Base-by-base conservation (phyloP, 345 rosid species). In the Jatropha curcas region DNA sequence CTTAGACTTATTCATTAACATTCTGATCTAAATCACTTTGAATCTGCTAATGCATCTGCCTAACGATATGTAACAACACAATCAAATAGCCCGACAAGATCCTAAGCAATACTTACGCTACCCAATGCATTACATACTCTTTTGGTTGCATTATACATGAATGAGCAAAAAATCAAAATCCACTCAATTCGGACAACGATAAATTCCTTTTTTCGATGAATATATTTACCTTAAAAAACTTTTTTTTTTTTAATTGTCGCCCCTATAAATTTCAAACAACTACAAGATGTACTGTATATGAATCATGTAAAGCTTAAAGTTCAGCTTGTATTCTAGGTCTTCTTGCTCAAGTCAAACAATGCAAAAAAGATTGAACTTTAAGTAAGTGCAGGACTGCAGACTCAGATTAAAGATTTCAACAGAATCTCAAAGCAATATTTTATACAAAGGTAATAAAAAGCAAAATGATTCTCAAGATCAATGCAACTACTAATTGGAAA, bases 271-370 rank as follows among this genome's bases (percentile, higher is more conserved):
- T 62, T 62, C 50, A 24, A 2, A 13, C 34, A 28, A 13, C 34
- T 13, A 27, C 33, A 13, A 28, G 28, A 14, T 33, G 22, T 59
- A 30, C 39, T 28, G 63, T 7, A 30, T n/a, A 3, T 16, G 4
- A 34, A 35, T 35, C 46, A 7, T 35, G 50, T 37, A n/a, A 66
- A 50, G 59, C 31, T n/a, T 24, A 37, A 60, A 59, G 27, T 25
- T 33, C 14, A 62, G 10, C 30, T 52, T 53, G 43, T 56, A 20
- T 39, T 65, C 5, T 59, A 79, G 62, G 71, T 71, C 20, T 16
- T 48, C 50, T 34, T 20, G 70, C 69, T 45, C 45, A 74, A 74
- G 72, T 66, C 75, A 71, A 45, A 67, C 48, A 75, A 62, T 71
- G 76, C 57, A 69, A 79, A 65, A 33, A 48, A 39, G 53, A 48